These are phyloP conservation scores for Posidonia australis DNA, from an alignment of 106 monocot genomes.

Conservation along the genomic window DNA sequence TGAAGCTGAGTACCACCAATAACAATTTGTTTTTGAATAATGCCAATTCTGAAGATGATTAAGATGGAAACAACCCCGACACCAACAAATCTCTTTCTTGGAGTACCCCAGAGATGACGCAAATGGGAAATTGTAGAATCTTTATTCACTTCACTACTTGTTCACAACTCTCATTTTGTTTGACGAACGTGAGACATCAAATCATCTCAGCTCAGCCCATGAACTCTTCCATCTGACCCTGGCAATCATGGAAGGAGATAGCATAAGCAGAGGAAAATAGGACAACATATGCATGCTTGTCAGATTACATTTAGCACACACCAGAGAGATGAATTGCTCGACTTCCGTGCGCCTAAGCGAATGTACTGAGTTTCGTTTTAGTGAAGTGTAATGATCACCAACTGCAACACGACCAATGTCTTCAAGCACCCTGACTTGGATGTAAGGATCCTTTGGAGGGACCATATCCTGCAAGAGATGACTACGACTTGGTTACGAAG, in stretches of 20 bases:
- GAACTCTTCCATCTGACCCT: conserved; percentile 10
- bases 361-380: conserved; percentile 67
- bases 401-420: conserved; percentile 83
- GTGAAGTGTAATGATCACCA: conserved; percentile 59
- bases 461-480: conserved; percentile 60
- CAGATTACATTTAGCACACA: conserved; percentile 8
- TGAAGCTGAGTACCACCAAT: too few species aligned
- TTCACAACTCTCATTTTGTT: too few species aligned
- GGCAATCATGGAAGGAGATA: not conserved
- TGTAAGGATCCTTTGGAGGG: conserved; percentile 97
- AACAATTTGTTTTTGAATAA: too few species aligned
- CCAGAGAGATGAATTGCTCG: conserved; percentile 87
- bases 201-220: not conserved
- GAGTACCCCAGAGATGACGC: too few species aligned
- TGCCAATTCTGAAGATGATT: too few species aligned
- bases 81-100: too few species aligned
- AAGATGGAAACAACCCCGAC: too few species aligned
- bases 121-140: too few species aligned
- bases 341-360: conserved; percentile 78
- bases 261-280: not conserved
- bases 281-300: not conserved
- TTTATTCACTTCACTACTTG: too few species aligned
- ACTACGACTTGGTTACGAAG: not conserved
- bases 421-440: conserved; percentile 69
- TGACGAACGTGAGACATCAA: too few species aligned